Percentiles rank a stretch among this genome's conserved stretches.
Evolutionary conservation across 2,329 filamentous ascomycete genomes (phyloP).

Genomic region (Fusarium robinianum): DNA sequence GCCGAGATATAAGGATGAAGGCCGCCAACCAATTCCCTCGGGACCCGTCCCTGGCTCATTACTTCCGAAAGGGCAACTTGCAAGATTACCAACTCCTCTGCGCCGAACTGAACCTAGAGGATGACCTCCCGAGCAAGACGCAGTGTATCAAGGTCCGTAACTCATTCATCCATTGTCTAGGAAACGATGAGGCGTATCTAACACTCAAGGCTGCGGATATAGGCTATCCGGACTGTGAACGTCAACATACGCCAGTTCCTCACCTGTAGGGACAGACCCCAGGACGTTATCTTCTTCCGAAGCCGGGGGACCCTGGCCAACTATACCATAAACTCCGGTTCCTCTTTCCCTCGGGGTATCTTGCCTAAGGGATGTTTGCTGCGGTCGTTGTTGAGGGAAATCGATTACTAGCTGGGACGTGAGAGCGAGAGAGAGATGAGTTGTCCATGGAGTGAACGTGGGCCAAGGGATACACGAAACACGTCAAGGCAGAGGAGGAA

Average conservation of each 20-base stretch:
- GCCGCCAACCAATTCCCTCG: not conserved
- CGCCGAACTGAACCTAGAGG: slow-evolving; percentile 47
- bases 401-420: too few species aligned
- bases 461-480: not conserved
- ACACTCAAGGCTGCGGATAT: too few species aligned
- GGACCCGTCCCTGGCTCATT: slow-evolving; percentile 35
- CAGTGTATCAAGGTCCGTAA: slow-evolving; percentile 50
- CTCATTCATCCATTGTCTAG: not conserved
- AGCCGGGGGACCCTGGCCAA: slow-evolving; percentile 38
- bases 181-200: too few species aligned
- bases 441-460: not conserved
- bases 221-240: slow-evolving; percentile 49
- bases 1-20: slow-evolving; percentile 1
- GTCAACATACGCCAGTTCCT: slow-evolving; percentile 58
- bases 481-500: not conserved
- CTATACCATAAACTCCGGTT: slow-evolving; percentile 16
- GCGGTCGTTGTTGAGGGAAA: slow-evolving; percentile 17
- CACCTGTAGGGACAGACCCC: slow-evolving; percentile 36
- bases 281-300: slow-evolving; percentile 40
- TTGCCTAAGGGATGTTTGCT: slow-evolving; percentile 49
- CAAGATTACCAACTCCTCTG: slow-evolving; percentile 52
- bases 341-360: slow-evolving; percentile 42
- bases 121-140: slow-evolving; percentile 47
- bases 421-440: too few species aligned
- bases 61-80: slow-evolving; percentile 41